Conservation (phyloP, 192 early-diverging fungal species). For the Coemansia sp. region DNA sequence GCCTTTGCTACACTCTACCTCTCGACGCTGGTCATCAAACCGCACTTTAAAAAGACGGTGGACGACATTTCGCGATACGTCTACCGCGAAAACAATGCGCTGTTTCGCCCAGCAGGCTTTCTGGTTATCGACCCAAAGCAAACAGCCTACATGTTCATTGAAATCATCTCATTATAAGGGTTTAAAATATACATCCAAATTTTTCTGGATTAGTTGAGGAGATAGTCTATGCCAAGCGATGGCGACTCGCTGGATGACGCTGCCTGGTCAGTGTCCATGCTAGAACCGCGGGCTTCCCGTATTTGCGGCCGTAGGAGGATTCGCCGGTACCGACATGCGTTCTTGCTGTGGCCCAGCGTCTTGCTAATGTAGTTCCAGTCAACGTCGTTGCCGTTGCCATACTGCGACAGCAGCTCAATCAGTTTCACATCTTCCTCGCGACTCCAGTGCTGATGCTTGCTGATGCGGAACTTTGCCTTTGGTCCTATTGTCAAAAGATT, state of each 20-base stretch:
- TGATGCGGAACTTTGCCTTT: conserved; percentile 45
- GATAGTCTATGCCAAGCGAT: conserved; percentile 1
- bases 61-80: conserved; percentile 36
- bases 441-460: conserved; percentile 50
- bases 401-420: conserved; percentile 21
- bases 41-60: conserved; percentile 35
- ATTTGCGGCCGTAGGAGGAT: conserved; percentile 22
- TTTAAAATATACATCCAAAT: neutral
- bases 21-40: conserved; percentile 50
- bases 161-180: conserved; percentile 31
- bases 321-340: conserved; percentile 46
- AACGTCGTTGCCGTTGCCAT: conserved; percentile 24
- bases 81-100: conserved; percentile 33
- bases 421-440: conserved; percentile 28
- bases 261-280: conserved; percentile 11
- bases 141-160: conserved; percentile 57
- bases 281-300: neutral
- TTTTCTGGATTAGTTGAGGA: neutral
- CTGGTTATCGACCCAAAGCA: conserved; percentile 46
- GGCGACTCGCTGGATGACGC: conserved; percentile 11
- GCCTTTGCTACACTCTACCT: conserved; percentile 52
- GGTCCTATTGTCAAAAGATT: conserved; percentile 10
- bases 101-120: conserved; percentile 46
- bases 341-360: conserved; percentile 45
- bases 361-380: conserved; percentile 51